These are phyloP conservation scores for Gastrodia elata DNA, from an alignment of 106 monocot species.

Conservation along the genomic window DNA sequence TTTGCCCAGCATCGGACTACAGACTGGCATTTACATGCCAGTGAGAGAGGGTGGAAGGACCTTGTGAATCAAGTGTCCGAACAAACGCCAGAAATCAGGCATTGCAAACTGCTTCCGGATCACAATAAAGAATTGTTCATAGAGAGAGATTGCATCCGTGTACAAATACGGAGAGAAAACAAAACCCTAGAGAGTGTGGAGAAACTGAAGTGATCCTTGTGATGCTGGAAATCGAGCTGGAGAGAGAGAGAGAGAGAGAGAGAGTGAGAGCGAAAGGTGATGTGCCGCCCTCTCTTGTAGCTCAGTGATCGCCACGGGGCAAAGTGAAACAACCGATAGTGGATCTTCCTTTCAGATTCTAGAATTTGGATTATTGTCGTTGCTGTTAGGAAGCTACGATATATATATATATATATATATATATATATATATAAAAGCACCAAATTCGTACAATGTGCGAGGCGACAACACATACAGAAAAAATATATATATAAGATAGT, in stretches of 20 bases:
- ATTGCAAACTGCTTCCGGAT: not conserved
- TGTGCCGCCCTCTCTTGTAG: too few species aligned
- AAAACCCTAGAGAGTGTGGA: not conserved
- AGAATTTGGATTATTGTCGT: too few species aligned
- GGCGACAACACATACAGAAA: too few species aligned
- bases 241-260: not conserved
- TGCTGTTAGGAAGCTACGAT: too few species aligned
- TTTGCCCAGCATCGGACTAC: not conserved
- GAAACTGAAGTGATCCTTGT: not conserved
- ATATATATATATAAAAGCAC: too few species aligned
- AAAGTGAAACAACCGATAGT: too few species aligned
- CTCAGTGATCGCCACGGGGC: too few species aligned
- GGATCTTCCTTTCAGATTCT: too few species aligned
- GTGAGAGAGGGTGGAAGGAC: not conserved
- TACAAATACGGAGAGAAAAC: not conserved
- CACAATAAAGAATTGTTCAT: not conserved
- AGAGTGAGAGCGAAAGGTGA: too few species aligned
- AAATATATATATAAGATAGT: too few species aligned
- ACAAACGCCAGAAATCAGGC: conserved; percentile 2
- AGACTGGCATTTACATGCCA: not conserved
- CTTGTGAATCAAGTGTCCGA: not conserved
- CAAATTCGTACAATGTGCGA: too few species aligned
- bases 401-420: too few species aligned
- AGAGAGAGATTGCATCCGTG: not conserved
- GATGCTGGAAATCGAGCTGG: not conserved